Percentiles rank a stretch among this genome's conserved stretches.
phyloP scores from a whole-genome alignment of 2,329 filamentous ascomycete species.

The Cryphonectria carpinicola region DNA sequence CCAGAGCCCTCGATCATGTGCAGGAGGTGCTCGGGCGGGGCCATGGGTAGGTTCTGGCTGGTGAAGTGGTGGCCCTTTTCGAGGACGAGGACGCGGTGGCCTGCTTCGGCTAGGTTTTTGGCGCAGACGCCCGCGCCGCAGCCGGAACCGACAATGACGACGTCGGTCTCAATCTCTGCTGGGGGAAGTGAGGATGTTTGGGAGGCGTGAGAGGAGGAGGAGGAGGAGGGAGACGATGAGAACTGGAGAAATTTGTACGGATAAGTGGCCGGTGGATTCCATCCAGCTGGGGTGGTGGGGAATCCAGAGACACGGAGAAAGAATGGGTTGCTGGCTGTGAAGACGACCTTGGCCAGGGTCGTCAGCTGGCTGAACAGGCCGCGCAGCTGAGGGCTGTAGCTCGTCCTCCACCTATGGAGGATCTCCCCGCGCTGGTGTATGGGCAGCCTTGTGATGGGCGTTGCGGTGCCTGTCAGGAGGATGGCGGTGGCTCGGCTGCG shows the following conservation, averaged over 20 bases:
- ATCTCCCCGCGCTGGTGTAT: conserved; percentile 35
- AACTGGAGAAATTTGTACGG: conserved; percentile 28
- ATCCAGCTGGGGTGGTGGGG: conserved; percentile 30
- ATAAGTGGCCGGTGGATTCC: conserved; percentile 24
- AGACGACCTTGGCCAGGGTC: conserved; percentile 47
- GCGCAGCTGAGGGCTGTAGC: conserved; percentile 50
- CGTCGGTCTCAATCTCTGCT: conserved; percentile 25
- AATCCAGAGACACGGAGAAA: conserved; percentile 49
- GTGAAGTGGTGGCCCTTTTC: conserved; percentile 80
- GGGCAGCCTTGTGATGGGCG: conserved; percentile 24
- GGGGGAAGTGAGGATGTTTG: neutral
- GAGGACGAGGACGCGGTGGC: conserved; percentile 69
- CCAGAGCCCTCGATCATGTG: conserved; percentile 73
- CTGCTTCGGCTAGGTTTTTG: conserved; percentile 29
- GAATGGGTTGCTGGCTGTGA: conserved; percentile 49
- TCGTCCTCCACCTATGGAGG: conserved; percentile 50
- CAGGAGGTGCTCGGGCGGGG: conserved; percentile 57
- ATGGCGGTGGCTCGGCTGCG: conserved; percentile 21
- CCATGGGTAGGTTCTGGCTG: conserved; percentile 72
- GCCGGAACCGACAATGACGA: conserved; percentile 30
- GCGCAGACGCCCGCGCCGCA: conserved; percentile 31
- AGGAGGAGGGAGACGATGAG: neutral
- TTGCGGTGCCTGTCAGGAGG: conserved; percentile 24
- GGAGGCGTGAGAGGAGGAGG: neutral
- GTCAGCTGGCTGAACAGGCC: conserved; percentile 49